A percentile compares a stretch with the other conserved stretches of the same genome.
phyloP scores from a whole-genome alignment of 441 rosid genomes.

The Isatis lusitanica region DNA sequence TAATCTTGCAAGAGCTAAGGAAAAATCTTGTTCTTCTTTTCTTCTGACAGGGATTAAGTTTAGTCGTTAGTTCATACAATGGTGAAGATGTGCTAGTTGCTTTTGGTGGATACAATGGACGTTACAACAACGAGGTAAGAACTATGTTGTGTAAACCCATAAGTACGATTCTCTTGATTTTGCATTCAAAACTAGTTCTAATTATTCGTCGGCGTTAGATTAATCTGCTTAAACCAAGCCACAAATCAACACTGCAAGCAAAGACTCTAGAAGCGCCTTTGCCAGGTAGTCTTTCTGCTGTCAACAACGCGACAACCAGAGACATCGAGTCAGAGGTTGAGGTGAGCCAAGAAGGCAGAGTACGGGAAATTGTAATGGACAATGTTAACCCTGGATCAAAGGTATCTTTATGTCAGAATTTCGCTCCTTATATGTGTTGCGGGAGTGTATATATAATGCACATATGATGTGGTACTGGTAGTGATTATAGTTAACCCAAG shows the following conservation, averaged over 20 bases:
- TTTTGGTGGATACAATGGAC: constrained; percentile 97
- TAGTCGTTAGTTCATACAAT: constrained; percentile 66
- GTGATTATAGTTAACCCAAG: neutral
- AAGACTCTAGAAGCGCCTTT: constrained; percentile 55
- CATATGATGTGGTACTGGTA: neutral
- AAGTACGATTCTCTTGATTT: constrained; percentile 14
- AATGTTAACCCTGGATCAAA: constrained; percentile 52
- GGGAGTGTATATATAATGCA: neutral
- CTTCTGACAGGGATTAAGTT: constrained; percentile 75
- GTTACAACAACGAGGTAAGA: constrained; percentile 84
- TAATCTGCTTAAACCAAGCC: constrained; percentile 93
- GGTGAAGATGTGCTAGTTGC: constrained; percentile 86
- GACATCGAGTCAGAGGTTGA: constrained; percentile 80
- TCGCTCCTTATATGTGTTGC: neutral
- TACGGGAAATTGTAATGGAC: constrained; percentile 85
- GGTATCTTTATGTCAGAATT: constrained; percentile 42
- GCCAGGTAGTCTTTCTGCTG: constrained; percentile 81
- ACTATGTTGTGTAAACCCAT: constrained; percentile 24
- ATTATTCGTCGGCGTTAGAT: constrained; percentile 49
- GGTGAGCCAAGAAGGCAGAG: constrained; percentile 78
- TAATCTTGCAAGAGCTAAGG: neutral
- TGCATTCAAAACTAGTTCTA: constrained; percentile 13
- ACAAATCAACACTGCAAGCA: constrained; percentile 80
- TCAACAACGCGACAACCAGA: constrained; percentile 70
- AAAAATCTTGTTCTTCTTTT: neutral